Evolutionary conservation across 139 green algal genomes (phyloP).

Genomic region (Choricystis sp.): DNA sequence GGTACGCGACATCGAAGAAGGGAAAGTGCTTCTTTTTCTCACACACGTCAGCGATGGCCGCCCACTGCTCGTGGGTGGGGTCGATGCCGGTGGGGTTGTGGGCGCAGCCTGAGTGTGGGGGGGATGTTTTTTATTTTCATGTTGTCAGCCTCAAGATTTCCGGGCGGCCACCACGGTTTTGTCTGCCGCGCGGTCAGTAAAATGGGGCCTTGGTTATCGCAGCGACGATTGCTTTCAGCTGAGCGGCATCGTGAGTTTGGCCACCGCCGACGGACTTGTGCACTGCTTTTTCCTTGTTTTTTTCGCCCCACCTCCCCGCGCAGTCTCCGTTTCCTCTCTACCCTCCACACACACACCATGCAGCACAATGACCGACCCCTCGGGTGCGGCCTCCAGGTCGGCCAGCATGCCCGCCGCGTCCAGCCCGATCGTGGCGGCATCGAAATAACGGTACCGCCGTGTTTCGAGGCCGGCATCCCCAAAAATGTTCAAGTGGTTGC

Average conservation of each 20-base stretch:
- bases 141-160: not conserved
- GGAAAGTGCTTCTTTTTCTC: slow-evolving; percentile 63
- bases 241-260: not conserved
- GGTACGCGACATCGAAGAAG: slow-evolving; percentile 98
- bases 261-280: not conserved
- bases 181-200: not conserved
- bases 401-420: slow-evolving; percentile 88
- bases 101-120: slow-evolving; percentile 58
- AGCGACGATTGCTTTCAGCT: not conserved
- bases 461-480: slow-evolving; percentile 55
- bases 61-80: slow-evolving; percentile 89
- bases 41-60: slow-evolving; percentile 68
- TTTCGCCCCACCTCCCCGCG: too few species aligned
- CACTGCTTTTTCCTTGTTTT: too few species aligned
- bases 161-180: not conserved
- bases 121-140: not conserved
- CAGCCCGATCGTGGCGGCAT: slow-evolving; percentile 78
- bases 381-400: slow-evolving; percentile 69
- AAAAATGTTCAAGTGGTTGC: slow-evolving; percentile 93
- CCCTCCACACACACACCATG: slow-evolving; percentile 73
- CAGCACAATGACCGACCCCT: slow-evolving; percentile 81
- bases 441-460: slow-evolving; percentile 85
- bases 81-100: slow-evolving; percentile 98
- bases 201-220: not conserved
- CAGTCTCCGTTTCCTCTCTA: too few species aligned